A percentile compares a stretch with the other conserved stretches of the same genome.
phyloP scores from a whole-genome alignment of 1,139 yeast genomes.

The Geotrichum klebahnii region DNA sequence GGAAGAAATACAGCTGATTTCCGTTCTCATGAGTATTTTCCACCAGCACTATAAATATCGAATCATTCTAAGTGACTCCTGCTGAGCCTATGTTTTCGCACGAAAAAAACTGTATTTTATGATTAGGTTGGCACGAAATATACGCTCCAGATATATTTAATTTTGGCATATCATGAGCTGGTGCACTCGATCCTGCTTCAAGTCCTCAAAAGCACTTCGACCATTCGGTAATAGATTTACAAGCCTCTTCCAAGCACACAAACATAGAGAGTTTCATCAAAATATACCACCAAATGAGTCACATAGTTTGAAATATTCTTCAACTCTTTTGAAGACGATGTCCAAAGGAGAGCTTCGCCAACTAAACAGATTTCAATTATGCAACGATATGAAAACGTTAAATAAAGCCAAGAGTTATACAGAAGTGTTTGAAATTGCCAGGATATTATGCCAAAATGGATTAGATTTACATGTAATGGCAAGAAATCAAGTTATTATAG shows the following conservation, averaged over 20 bases:
- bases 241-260: no score
- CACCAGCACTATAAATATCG: background rate
- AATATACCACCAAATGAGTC: no score
- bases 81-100: no score
- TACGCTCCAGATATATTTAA: background rate
- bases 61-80: no score
- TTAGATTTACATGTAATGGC: background rate
- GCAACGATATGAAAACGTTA: background rate
- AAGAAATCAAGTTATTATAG: background rate
- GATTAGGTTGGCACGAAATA: no score
- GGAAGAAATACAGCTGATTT: no score
- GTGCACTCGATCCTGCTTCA: background rate
- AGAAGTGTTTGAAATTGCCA: slow-evolving; percentile 1
- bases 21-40: background rate
- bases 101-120: no score
- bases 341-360: background rate
- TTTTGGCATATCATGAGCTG: slow-evolving; percentile 1
- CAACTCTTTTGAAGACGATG: background rate
- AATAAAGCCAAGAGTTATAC: background rate
- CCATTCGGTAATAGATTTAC: no score
- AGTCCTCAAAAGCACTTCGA: no score
- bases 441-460: background rate
- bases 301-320: background rate
- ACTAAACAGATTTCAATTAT: slow-evolving; percentile 1
- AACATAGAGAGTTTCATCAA: no score